Conservation (phyloP, 257 asterid genomes). For the Sherardia arvensis region DNA sequence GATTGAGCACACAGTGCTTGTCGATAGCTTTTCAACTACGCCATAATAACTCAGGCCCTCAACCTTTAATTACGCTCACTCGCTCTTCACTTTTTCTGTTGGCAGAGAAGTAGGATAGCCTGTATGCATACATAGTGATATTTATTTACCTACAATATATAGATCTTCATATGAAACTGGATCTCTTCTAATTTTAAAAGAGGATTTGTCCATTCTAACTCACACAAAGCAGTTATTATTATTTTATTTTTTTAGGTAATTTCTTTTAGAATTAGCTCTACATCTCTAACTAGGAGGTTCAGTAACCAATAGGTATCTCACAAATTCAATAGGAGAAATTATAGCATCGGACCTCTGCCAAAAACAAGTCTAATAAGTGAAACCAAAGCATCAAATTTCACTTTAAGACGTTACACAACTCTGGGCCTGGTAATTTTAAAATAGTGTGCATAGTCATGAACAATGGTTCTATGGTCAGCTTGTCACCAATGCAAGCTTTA, state of each 20-base stretch:
- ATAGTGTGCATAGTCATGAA: too few species aligned
- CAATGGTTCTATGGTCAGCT: neutral
- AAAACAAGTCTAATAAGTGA: neutral
- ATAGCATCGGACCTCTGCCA: neutral
- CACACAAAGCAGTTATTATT: neutral
- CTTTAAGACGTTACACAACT: neutral
- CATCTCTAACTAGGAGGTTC: neutral
- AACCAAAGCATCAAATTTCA: neutral
- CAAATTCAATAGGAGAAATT: neutral
- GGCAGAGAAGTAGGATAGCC: neutral
- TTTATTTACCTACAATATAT: neutral
- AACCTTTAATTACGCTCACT: neutral
- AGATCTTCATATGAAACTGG: neutral
- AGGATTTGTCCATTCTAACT: too few species aligned
- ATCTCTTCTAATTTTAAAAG: neutral
- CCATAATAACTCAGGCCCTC: neutral
- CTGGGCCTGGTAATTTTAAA: neutral
- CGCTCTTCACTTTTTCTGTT: neutral
- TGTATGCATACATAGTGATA: neutral
- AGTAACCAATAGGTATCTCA: neutral
- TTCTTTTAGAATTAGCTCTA: neutral
- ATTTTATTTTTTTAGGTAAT: neutral
- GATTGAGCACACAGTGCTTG: neutral
- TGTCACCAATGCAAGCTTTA: neutral
- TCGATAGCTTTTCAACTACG: neutral